Conservation (phyloP, 2,329 filamentous ascomycete species). For the Epichloe sp. region DNA sequence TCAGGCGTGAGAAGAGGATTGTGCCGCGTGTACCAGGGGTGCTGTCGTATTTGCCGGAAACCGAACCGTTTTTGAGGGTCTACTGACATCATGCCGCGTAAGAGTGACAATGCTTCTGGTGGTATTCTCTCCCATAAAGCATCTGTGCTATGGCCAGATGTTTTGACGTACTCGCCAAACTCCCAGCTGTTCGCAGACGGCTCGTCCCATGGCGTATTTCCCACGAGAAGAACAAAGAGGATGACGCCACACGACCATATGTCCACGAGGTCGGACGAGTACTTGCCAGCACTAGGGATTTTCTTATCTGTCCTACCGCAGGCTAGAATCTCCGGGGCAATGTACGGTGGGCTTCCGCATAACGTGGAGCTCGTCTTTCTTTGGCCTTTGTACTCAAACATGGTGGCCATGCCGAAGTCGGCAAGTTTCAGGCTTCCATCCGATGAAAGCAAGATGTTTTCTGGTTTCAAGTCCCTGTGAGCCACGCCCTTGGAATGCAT, state of each 20-base stretch:
- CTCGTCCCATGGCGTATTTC: conserved; percentile 96
- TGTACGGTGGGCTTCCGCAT: conserved; percentile 93
- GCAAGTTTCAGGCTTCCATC: conserved; percentile 85
- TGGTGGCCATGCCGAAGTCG: conserved; percentile 88
- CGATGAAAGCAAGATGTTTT: conserved; percentile 82
- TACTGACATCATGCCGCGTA: conserved; percentile 87
- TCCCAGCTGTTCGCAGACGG: conserved; percentile 79
- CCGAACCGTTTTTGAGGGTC: conserved; percentile 64
- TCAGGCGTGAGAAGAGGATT: conserved; percentile 66
- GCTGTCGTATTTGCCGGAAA: conserved; percentile 74
- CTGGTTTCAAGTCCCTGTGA: conserved; percentile 83
- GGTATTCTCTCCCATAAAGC: conserved; percentile 76
- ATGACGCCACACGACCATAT: conserved; percentile 98
- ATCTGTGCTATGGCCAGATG: conserved; percentile 69
- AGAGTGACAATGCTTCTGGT: conserved; percentile 58
- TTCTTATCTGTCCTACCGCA: conserved; percentile 35
- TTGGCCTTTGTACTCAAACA: conserved; percentile 81
- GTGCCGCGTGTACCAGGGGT: conserved; percentile 84
- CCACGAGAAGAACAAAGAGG: conserved; percentile 87
- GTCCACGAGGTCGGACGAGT: conserved; percentile 70
- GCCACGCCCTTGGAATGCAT: conserved; percentile 95
- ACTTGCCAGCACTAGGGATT: conserved; percentile 40
- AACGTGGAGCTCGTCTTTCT: conserved; percentile 76
- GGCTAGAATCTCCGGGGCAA: conserved; percentile 77
- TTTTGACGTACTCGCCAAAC: conserved; percentile 74